phyloP scores from a whole-genome alignment of 176 grass and related monocot genomes.

The Oryza officinalis region DNA sequence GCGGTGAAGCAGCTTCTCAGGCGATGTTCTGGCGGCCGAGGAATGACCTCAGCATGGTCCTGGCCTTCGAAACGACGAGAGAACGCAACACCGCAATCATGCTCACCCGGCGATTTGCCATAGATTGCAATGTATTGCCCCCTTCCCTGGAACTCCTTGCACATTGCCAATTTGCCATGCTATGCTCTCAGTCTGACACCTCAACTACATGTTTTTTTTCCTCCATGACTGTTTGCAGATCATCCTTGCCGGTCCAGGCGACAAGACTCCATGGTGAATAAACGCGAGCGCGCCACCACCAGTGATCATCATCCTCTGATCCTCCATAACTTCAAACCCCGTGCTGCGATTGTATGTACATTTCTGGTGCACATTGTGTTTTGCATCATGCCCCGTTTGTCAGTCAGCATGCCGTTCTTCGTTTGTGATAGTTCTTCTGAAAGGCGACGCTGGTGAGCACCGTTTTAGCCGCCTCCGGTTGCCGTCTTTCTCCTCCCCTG shows the following conservation, averaged over 20 bases:
- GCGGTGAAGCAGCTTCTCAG: slow-evolving; percentile 66
- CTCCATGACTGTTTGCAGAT: slow-evolving; percentile 42
- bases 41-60: slow-evolving; percentile 54
- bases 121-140: slow-evolving; percentile 79
- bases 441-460: slow-evolving; percentile 31
- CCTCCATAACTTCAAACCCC: neutral
- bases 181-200: neutral
- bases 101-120: slow-evolving; percentile 74
- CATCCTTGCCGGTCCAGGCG: slow-evolving; percentile 62
- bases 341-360: slow-evolving; percentile 38
- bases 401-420: neutral
- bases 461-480: slow-evolving; percentile 42
- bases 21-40: slow-evolving; percentile 70
- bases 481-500: neutral
- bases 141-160: neutral
- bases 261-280: slow-evolving; percentile 50
- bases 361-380: slow-evolving; percentile 29
- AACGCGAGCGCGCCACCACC: neutral
- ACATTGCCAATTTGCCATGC: neutral
- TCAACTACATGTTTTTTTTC: neutral
- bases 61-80: slow-evolving; percentile 70
- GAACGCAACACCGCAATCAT: slow-evolving; percentile 80
- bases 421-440: neutral
- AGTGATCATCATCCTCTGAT: neutral
- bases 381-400: neutral